Evolutionary conservation across 345 rosid species (phyloP).

Genomic region (Theobroma cacao): DNA sequence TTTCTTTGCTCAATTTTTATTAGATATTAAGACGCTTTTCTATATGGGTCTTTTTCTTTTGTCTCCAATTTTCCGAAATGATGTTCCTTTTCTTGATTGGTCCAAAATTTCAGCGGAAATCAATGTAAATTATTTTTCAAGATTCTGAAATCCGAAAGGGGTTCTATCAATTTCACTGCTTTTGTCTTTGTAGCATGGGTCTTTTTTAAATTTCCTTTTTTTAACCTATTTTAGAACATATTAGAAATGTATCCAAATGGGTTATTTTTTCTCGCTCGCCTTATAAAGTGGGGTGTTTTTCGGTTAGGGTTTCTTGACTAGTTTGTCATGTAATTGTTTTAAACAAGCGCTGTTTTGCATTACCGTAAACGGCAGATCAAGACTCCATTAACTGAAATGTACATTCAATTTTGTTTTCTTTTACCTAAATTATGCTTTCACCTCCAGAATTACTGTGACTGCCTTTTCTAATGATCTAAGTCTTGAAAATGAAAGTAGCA

Average conservation of each 20-base stretch:
- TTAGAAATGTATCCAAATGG: background rate
- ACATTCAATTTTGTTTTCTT: background rate
- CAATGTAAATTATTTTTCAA: background rate
- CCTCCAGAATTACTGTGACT: too few species aligned
- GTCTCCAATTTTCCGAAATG: slow-evolving; percentile 11
- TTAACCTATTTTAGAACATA: background rate
- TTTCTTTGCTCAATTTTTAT: background rate
- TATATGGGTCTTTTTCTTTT: slow-evolving; percentile 17
- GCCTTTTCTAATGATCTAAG: too few species aligned
- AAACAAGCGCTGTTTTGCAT: background rate
- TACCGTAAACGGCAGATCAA: background rate
- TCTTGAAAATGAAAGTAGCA: too few species aligned
- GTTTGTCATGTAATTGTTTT: background rate
- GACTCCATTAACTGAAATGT: background rate
- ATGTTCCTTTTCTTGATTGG: background rate
- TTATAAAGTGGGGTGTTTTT: background rate
- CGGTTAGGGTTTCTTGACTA: background rate
- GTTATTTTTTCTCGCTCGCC: background rate
- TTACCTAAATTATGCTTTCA: background rate
- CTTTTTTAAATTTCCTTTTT: background rate
- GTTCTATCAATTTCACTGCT: background rate
- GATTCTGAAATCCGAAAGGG: background rate
- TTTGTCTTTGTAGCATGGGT: background rate
- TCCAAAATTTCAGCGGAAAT: background rate
- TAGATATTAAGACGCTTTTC: slow-evolving; percentile 11